Evolutionary conservation across 495 filamentous ascomycete genomes (phyloP).

Genomic region (Talaromyces wortmannii): DNA sequence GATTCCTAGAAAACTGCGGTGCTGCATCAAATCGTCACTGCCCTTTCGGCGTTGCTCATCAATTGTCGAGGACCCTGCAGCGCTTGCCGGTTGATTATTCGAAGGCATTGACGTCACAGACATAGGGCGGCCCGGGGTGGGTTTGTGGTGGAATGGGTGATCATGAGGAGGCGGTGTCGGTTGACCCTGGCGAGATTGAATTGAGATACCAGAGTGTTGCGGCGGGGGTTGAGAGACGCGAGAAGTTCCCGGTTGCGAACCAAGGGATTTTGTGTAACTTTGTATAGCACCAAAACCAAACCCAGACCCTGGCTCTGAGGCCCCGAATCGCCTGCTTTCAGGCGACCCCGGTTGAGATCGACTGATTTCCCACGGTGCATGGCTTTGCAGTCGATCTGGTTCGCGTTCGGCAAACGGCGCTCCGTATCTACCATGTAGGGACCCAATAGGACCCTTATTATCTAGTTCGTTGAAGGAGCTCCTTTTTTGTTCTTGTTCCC

Average conservation of each 20-base stretch:
- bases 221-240: conserved; percentile 12
- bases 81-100: conserved; percentile 11
- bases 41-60: conserved; percentile 45
- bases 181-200: conserved; percentile 28
- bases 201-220: conserved; percentile 8
- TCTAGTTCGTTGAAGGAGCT: conserved; percentile 23
- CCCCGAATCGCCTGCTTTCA: conserved; percentile 27
- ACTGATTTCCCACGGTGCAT: conserved; percentile 30
- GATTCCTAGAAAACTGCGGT: conserved; percentile 37
- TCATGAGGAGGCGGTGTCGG: conserved; percentile 30
- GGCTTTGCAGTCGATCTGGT: conserved; percentile 18
- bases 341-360: conserved; percentile 35
- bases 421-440: conserved; percentile 14
- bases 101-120: conserved; percentile 15
- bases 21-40: conserved; percentile 48
- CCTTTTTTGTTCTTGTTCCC: conserved; percentile 22
- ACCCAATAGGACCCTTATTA: conserved; percentile 16
- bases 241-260: conserved; percentile 29
- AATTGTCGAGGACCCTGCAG: conserved; percentile 15
- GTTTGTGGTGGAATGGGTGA: conserved; percentile 22
- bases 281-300: conserved; percentile 43
- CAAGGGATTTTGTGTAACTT: conserved; percentile 39
- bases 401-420: conserved; percentile 30
- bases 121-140: conserved; percentile 22
- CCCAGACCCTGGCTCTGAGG: conserved; percentile 22